Conservation (phyloP, 768 basidiomycete species). For the Mycena leptocephala region DNA sequence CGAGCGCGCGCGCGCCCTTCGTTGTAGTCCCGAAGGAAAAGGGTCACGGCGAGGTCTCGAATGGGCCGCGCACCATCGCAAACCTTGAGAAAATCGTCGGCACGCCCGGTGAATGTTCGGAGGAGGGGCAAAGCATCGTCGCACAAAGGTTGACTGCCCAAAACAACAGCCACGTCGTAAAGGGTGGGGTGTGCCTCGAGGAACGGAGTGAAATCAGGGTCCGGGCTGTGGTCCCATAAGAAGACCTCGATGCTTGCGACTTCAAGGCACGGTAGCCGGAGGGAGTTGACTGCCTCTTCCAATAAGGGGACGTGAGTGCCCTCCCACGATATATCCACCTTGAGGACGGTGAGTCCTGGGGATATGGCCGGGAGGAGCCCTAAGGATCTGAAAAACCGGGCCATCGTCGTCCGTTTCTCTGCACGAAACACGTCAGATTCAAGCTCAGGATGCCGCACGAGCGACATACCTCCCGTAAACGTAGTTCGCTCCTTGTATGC, state of each 20-base stretch:
- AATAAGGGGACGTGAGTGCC: neutral
- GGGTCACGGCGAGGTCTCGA: constrained; percentile 17
- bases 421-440: constrained; percentile 12
- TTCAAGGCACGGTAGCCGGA: constrained; percentile 18
- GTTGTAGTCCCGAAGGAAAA: constrained; percentile 15
- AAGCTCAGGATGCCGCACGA: constrained; percentile 12
- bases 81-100: constrained; percentile 25
- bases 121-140: constrained; percentile 21
- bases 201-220: constrained; percentile 17
- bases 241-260: constrained; percentile 1
- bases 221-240: constrained; percentile 3
- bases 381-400: constrained; percentile 13
- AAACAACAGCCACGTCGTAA: neutral
- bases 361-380: constrained; percentile 2
- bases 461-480: constrained; percentile 5
- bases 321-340: neutral
- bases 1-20: constrained; percentile 2
- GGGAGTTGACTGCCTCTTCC: constrained; percentile 12
- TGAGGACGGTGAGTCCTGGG: constrained; percentile 14
- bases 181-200: constrained; percentile 20
- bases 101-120: constrained; percentile 10
- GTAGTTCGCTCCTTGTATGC: neutral
- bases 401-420: constrained; percentile 10
- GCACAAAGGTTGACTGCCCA: neutral
- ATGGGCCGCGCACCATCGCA: constrained; percentile 15